Evolutionary conservation across 2,329 filamentous ascomycete genomes (phyloP), one percentile per base, ranked within the genome.

Genomic region (Aspergillus sergii): DNA sequence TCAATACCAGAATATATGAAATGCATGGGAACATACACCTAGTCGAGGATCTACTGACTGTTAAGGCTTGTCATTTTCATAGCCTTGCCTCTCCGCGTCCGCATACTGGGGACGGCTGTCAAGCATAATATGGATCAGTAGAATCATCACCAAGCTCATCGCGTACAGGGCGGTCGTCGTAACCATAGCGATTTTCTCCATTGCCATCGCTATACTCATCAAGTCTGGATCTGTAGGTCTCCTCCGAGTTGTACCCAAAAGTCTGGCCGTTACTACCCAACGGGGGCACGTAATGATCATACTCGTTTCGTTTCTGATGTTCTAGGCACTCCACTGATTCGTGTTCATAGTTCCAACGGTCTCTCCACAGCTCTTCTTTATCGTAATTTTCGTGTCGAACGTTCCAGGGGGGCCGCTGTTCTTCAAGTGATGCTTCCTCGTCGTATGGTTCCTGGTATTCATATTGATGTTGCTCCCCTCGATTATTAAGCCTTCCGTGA

Each of bases 21-120:
- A 26, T 54, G 59, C 61, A 23, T 36, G 63, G 23, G 26, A 21
- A n/a, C 36, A 21, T 55, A 16, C 30, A 16, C 16, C 11, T 34
- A 21, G 32, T 16, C 21, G 14, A 30, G 45, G 12, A 9, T 57
- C 57, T 8, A 70, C 73, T 71, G 63, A 74, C 73, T 67, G 65
- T 30, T 67, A 58, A 58, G 62, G 61, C 46, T 62, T 67, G 51
- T 54, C 64, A 39, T 61, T 56, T n/a, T 64, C 59, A 54, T 66
- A 65, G 34, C 48, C 39, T 45, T 46, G 63, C 32, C 60, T 60
- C 21, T 68, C 57, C 53, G 63, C 61, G 12, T 60, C 60, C 23
- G 59, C 58, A 56, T 63, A 70, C 7, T 64, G 57, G 26, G 64
- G 51, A 39, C 64, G 63, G 12, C 58, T 58, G 28, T 62, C 66